Evolutionary conservation across 345 rosid genomes (phyloP), one percentile per base, ranked within the genome.

Genomic region (Trapa bicornis): DNA sequence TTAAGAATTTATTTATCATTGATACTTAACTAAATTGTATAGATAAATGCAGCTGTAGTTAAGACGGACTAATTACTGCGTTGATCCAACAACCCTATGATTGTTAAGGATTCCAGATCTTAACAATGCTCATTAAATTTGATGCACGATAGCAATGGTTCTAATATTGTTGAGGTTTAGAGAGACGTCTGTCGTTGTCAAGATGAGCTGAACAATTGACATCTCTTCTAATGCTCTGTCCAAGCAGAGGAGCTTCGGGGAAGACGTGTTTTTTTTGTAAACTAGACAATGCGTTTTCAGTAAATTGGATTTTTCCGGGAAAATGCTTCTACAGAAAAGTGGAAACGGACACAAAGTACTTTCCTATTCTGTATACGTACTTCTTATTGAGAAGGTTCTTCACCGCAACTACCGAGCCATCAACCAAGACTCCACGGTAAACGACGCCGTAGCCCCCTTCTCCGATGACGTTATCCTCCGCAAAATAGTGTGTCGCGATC

Each of bases 371-470:
- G 61, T 62, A 41, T 14, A 73, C 96, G 48, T 78, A 94, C 99
- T 88, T 94, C 75, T 94, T 91, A 41, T 89, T 91, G 17, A 88
- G 95, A 38, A 94, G 86, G 76, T 87, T 83, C 78, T 94, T 94
- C 61, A 94, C 96, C 39, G 99, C 99, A 22, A 86, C 96, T 1
- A 89, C 84, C 2, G 96, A 87, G 37, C 88, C 91, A 39, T 91
- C 97, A 4, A 67, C 65, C 75, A 94, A 76, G 13, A 84, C 81
- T 33, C 96, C 99, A 72, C 85, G 78, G 65, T 75, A 93, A 47
- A 93, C 99, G 73, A 93, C 53, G 1, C 99, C 99, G 65, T 93
- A 93, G 0, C 99, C 99, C 22, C 99, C 99, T 80, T 90, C 99
- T 3, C 99, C 99, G 78, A 94, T 77, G 68, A 90, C 85, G 64